Evolutionary conservation across 768 basidiomycete genomes (phyloP), one percentile per base, ranked within the genome.

Genomic region (Suillus brevipes): DNA sequence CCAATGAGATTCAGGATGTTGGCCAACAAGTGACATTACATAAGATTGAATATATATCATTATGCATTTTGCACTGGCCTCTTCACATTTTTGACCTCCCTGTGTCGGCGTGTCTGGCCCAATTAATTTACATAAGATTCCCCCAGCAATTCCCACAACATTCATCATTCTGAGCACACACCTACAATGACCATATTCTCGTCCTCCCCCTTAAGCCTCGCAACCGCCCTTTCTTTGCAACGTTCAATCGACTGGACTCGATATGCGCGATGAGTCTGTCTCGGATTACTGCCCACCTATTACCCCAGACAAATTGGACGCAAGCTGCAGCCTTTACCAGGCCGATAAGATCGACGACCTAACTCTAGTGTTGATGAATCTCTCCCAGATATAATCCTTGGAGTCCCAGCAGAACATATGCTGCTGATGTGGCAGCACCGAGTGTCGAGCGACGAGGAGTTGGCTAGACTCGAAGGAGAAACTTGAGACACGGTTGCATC

Each of bases 331-430:
- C 68, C 78, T 86, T 42, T 75, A 85, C 74, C 79, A 82, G 71
- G 82, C 84, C 23, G 82, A 83, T 5, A 90, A 88, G 59, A 87
- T 94, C 74, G 90, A 95, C 78, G 90, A 94, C 76, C 81, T 95
- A 55, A 94, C 91, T 0, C 77, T 84, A 49, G 90, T 91, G 4
- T 75, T 95, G 66, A 80, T 86, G 60, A 87, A 87, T 73, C 89
- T 90, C 76, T 90, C 92, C 37, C 84, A 88, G 43, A 80, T 87
- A 23, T 84, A 87, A 1, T 91, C 91, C n/a, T 92, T 91, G 25
- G 91, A 92, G 62, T 86, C 84, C 31, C 79, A 80, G 36, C 72
- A 78, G 43, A 70, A 81, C 40, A 69, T 85, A 18, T 76, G 76
- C 31, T 93, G 93, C 67, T 90, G 91, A 69, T 91, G 92, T 73